Evolutionary conservation across 441 rosid genomes (phyloP).

Genomic region (Metrosideros polymorpha): DNA sequence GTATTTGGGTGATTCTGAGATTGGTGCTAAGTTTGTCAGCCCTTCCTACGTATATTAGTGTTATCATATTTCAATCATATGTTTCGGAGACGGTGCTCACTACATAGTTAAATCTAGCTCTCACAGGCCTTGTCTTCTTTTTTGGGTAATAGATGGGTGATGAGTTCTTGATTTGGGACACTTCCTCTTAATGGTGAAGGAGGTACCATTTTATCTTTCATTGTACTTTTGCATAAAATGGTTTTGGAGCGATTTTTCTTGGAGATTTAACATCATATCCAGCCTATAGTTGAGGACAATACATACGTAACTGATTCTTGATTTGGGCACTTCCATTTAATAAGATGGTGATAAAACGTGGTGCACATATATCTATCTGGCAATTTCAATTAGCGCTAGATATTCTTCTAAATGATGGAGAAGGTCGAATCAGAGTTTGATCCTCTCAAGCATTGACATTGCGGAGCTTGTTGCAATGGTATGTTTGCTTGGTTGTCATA

Average conservation of each 20-base stretch:
- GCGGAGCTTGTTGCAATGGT: slow-evolving; percentile 89
- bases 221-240: not conserved
- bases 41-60: not conserved
- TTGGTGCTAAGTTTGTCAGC: not conserved
- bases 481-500: slow-evolving; percentile 2
- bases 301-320: not conserved
- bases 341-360: not conserved
- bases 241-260: not conserved
- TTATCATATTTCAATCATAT: not conserved
- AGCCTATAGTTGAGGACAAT: not conserved
- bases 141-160: not conserved
- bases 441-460: slow-evolving; percentile 69
- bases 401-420: slow-evolving; percentile 79
- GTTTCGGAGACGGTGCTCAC: not conserved
- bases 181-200: not conserved
- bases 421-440: slow-evolving; percentile 65
- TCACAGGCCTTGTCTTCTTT: not conserved
- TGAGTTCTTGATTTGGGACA: not conserved
- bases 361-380: not conserved
- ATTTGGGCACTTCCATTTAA: not conserved
- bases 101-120: not conserved
- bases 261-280: not conserved
- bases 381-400: slow-evolving; percentile 17
- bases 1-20: not conserved
- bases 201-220: not conserved